These are phyloP conservation scores for Diaporthe eres DNA, from an alignment of 2,329 filamentous ascomycete genomes.

Conservation along the genomic window DNA sequence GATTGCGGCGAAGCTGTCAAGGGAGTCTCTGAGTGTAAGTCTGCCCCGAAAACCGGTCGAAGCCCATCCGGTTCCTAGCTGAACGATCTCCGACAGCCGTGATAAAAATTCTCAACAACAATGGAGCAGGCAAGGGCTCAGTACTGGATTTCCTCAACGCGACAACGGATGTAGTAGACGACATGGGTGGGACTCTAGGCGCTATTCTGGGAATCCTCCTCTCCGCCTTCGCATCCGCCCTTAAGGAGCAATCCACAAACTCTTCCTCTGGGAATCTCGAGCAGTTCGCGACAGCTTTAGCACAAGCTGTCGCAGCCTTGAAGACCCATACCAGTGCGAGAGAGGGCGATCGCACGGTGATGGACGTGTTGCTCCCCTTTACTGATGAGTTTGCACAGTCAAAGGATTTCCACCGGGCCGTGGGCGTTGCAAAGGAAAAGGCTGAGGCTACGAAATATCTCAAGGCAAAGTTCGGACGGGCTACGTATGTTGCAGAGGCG, in stretches of 20 bases:
- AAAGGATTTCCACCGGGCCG: slow-evolving; percentile 32
- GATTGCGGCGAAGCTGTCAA: slow-evolving; percentile 52
- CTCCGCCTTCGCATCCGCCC: slow-evolving; percentile 42
- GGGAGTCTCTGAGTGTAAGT: slow-evolving; percentile 42
- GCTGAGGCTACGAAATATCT: slow-evolving; percentile 48
- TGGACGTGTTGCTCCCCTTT: slow-evolving; percentile 41
- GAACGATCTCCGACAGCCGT: neutral
- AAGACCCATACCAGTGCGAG: slow-evolving; percentile 44
- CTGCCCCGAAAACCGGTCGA: neutral
- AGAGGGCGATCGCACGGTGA: slow-evolving; percentile 44
- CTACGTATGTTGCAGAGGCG: slow-evolving; percentile 49
- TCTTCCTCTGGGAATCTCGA: neutral
- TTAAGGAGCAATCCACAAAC: slow-evolving; percentile 17
- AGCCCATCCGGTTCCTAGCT: neutral
- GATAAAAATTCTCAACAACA: slow-evolving; percentile 28
- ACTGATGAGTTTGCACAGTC: slow-evolving; percentile 39
- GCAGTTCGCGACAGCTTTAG: slow-evolving; percentile 38
- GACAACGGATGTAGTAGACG: slow-evolving; percentile 51
- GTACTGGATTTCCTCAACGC: slow-evolving; percentile 47
- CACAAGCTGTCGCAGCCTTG: slow-evolving; percentile 39
- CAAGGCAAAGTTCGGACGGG: slow-evolving; percentile 48
- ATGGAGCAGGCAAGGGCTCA: slow-evolving; percentile 46
- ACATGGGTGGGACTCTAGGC: slow-evolving; percentile 52
- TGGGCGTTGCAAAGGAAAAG: slow-evolving; percentile 47
- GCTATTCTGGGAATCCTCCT: slow-evolving; percentile 47